Base-by-base conservation (phyloP, 1,139 yeast genomes). In the Eremothecium sinecaudum region DNA sequence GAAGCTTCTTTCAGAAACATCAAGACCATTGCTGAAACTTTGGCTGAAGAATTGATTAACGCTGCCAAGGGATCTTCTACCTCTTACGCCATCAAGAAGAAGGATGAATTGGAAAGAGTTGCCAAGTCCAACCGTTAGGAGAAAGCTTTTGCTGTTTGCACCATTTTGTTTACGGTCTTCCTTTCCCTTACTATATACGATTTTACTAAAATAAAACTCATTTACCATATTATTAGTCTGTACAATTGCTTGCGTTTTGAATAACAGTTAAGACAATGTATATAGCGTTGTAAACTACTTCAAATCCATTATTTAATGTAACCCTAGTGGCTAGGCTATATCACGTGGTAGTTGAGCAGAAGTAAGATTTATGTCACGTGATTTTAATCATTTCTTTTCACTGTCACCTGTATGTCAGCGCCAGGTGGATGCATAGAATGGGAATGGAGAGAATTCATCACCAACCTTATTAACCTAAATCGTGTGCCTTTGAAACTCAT, bases 91-190 rank as follows among this genome's bases (percentile, higher is more conserved):
- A 92, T 92, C 76, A 92, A 92, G 92, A 92, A 92, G 97, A 92
- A 92, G 94, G 98, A 92, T 71, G 99, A 90, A 79, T 82, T 90
- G 71, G 98, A 92, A 79, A 94, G 98, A 82, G 98, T 90, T 71
- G 98, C 98, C 69, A 90, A 90, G 76, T 86, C 97, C 69, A 90
- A 90, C 94, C 97, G 98, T 84, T 90, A 90, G 81, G 56, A 39
- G 44, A 31, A 25, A 20, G 23, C 10, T 28, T 32, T 14, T 29
- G 24, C 25, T 24, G 23, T 23, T 17, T 20, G 17, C 14, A 15
- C 11, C 22, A 18, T 26, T 25, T 15, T 23, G 13, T 24, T 32
- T 35, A 18, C 31, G 22, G 21, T 11, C 14, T 16, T 4, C 21
- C 12, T 16, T 17, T 27, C 17, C 30, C 21, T 17, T 16, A 27